Percentiles rank a stretch among this genome's conserved stretches.
phyloP scores from a whole-genome alignment of 164 flowering plant species.

The Warburgia ugandensis region DNA sequence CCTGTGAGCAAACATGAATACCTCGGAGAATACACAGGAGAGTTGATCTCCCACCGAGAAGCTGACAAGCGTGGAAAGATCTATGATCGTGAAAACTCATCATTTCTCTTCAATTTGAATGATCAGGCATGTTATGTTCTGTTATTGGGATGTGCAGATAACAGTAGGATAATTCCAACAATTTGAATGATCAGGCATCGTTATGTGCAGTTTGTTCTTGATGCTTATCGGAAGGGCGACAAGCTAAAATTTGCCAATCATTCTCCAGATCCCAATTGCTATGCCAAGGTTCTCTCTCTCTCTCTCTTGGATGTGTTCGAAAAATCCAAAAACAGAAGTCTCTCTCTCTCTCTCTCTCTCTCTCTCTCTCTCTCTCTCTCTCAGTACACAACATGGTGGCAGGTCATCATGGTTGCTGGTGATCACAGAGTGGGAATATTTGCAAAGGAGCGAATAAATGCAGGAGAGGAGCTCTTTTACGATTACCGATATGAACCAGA shows the following conservation, averaged over 20 bases:
- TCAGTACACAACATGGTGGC: conserved; percentile 13
- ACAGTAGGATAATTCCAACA: not conserved
- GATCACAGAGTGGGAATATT: conserved; percentile 98
- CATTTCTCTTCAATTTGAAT: conserved; percentile 94
- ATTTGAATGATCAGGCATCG: not conserved
- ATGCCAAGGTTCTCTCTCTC: conserved; percentile 68
- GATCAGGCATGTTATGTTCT: conserved; percentile 59
- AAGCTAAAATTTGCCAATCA: conserved; percentile 97
- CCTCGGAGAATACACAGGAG: conserved; percentile 98
- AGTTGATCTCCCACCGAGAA: conserved; percentile 91
- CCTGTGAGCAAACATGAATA: conserved; percentile 87
- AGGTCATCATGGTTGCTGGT: conserved; percentile 99
- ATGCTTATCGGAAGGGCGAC: conserved; percentile 96
- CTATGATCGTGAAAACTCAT: conserved; percentile 94
- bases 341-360: conserved; percentile 4
- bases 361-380: not conserved
- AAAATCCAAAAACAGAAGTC: too few species aligned
- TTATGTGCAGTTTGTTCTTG: conserved; percentile 96
- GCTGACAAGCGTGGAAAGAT: conserved; percentile 99
- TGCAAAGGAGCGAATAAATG: conserved; percentile 83
- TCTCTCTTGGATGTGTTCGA: too few species aligned
- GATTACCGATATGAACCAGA: conserved; percentile 97
- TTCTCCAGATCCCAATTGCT: conserved; percentile 97
- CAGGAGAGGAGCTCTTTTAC: conserved; percentile 95
- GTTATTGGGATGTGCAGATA: not conserved